Evolutionary conservation across 495 filamentous ascomycete species (phyloP).

Genomic region (Pseudevernia furfuracea): DNA sequence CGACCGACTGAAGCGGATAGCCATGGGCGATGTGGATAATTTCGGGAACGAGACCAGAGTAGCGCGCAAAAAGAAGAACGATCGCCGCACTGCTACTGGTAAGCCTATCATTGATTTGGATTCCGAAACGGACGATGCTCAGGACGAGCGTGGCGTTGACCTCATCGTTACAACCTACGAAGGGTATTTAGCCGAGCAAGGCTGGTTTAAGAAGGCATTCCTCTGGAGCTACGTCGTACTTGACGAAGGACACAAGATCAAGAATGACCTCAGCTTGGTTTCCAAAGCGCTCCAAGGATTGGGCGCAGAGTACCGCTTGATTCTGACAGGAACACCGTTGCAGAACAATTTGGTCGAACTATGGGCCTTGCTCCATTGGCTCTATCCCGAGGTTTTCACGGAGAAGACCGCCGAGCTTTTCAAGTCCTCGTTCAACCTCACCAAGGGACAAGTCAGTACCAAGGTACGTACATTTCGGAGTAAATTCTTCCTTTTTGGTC

Average conservation of each 20-base stretch:
- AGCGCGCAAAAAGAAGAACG: conserved; percentile 19
- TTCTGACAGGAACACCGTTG: conserved; percentile 58
- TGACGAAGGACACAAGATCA: conserved; percentile 56
- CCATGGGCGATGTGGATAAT: conserved; percentile 34
- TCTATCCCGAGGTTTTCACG: conserved; percentile 56
- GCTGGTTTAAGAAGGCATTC: conserved; percentile 53
- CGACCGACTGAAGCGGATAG: conserved; percentile 43
- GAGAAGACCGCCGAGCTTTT: conserved; percentile 45
- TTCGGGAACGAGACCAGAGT: conserved; percentile 35
- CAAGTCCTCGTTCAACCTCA: conserved; percentile 51
- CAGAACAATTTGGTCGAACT: conserved; percentile 58
- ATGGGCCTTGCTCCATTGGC: conserved; percentile 57
- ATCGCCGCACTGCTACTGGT: conserved; percentile 28
- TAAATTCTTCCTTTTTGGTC: no score
- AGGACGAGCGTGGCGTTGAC: conserved; percentile 33
- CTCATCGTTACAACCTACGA: conserved; percentile 59
- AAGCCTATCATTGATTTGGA: conserved; percentile 32
- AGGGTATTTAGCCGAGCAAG: conserved; percentile 46
- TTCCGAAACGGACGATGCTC: conserved; percentile 31
- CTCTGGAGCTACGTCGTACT: conserved; percentile 52
- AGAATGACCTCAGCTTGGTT: conserved; percentile 48
- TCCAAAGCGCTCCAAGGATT: conserved; percentile 44
- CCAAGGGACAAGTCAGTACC: conserved; percentile 46
- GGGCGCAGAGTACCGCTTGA: conserved; percentile 49
- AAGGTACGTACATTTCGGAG: no score